Conservation (phyloP, 257 asterid genomes). For the Linderniella brevidens region DNA sequence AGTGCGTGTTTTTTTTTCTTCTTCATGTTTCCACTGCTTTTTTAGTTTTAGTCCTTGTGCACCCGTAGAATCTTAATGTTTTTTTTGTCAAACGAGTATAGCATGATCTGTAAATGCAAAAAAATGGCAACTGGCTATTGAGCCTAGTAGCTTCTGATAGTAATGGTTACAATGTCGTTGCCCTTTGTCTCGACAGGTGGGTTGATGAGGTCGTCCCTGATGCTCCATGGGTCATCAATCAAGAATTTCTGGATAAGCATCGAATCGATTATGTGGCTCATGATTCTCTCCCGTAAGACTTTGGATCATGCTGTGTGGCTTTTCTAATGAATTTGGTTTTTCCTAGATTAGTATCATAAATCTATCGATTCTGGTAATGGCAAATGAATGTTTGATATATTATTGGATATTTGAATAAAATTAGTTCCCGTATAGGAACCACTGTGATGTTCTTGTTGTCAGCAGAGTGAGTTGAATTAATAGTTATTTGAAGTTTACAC, state of each 20-base stretch:
- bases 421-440: no score
- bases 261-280: conserved; percentile 82
- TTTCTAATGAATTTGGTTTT: no score
- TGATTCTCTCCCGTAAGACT: conserved; percentile 87
- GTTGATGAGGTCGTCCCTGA: conserved; percentile 97
- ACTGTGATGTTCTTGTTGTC: no score
- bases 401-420: no score
- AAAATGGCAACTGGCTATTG: no score
- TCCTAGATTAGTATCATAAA: no score
- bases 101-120: no score
- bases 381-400: no score
- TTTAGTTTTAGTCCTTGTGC: background rate
- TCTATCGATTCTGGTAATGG: no score
- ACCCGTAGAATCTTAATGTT: background rate
- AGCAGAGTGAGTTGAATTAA: no score
- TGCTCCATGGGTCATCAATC: conserved; percentile 93
- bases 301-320: conserved; percentile 9
- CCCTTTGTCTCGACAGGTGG: conserved; percentile 40
- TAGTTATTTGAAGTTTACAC: background rate
- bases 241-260: conserved; percentile 83
- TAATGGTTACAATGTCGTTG: background rate
- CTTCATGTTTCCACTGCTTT: background rate
- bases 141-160: background rate
- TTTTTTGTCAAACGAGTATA: background rate
- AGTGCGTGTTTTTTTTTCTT: conserved; percentile 20